Percentiles rank a stretch among this genome's conserved stretches.
phyloP scores from a whole-genome alignment of 2,329 filamentous ascomycete genomes.

The Botryosphaeria dothidea region DNA sequence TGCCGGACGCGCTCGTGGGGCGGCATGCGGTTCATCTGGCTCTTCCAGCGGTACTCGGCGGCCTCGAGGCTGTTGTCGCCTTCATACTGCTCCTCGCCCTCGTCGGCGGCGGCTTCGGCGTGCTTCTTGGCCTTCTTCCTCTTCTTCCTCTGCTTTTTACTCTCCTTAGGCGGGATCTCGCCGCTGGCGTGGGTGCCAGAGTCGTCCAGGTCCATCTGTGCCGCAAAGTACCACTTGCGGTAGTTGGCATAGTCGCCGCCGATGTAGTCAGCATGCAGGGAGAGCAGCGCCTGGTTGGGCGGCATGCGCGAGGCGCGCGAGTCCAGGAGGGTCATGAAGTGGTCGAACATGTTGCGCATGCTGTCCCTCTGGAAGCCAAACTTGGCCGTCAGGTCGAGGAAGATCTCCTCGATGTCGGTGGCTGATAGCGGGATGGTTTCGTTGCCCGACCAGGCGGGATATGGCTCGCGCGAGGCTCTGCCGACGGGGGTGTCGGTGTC shows the following conservation, averaged over 20 bases:
- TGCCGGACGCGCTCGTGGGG: constrained; percentile 95
- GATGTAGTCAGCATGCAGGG: constrained; percentile 96
- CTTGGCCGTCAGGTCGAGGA: constrained; percentile 89
- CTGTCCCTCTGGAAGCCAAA: constrained; percentile 99
- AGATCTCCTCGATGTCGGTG: constrained; percentile 98
- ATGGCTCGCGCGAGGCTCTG: constrained; percentile 91
- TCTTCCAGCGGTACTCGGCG: constrained; percentile 98
- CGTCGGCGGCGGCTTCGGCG: constrained; percentile 64
- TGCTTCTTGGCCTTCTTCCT: constrained; percentile 79
- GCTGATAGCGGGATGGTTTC: constrained; percentile 97
- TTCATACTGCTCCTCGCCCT: constrained; percentile 84
- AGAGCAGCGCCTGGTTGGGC: constrained; percentile 92
- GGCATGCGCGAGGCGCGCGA: constrained; percentile 98
- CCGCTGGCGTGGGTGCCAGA: constrained; percentile 91
- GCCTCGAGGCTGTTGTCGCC: constrained; percentile 96
- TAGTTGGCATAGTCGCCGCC: constrained; percentile 99
- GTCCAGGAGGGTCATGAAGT: constrained; percentile 93
- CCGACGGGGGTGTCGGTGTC: constrained; percentile 83
- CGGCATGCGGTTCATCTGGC: constrained; percentile 98
- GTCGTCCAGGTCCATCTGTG: constrained; percentile 93
- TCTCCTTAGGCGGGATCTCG: constrained; percentile 74
- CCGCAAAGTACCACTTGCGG: constrained; percentile 98
- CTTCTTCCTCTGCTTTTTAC: constrained; percentile 77
- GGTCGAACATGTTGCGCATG: constrained; percentile 99
- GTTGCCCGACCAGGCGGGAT: constrained; percentile 96